These are phyloP conservation scores for Quercus variabilis DNA, from an alignment of 306 rosid species.

Conservation along the genomic window DNA sequence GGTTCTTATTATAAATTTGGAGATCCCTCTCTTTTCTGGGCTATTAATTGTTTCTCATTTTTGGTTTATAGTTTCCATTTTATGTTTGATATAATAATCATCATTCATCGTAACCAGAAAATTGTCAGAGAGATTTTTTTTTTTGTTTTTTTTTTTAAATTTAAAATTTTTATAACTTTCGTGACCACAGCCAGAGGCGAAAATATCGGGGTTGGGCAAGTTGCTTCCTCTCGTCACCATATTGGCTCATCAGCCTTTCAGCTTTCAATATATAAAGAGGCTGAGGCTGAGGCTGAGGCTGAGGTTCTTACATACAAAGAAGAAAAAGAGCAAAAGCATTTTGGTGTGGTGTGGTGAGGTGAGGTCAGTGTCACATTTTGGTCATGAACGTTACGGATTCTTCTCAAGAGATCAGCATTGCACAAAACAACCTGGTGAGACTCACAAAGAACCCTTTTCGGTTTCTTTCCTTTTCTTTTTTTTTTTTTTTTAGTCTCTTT, in stretches of 20 bases:
- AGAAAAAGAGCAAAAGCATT: too few species aligned
- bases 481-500: not conserved
- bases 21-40: too few species aligned
- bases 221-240: conserved; percentile 16
- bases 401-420: conserved; percentile 26
- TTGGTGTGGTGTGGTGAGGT: not conserved
- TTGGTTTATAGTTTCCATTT: too few species aligned
- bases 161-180: not conserved
- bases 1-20: too few species aligned
- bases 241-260: not conserved
- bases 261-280: not conserved
- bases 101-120: too few species aligned
- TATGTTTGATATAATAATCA: too few species aligned
- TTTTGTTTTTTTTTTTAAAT: not conserved
- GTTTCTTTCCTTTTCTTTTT: not conserved
- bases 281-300: not conserved
- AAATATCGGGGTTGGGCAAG: conserved; percentile 31
- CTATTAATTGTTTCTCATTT: too few species aligned
- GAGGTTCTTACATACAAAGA: not conserved
- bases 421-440: conserved; percentile 18
- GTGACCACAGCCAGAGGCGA: conserved; percentile 22
- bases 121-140: conserved; percentile 6
- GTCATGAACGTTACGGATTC: conserved; percentile 1
- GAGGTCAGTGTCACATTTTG: not conserved
- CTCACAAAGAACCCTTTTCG: not conserved